phyloP scores from a whole-genome alignment of 78 protist species.

The Dictyostelium brefeldianum region DNA sequence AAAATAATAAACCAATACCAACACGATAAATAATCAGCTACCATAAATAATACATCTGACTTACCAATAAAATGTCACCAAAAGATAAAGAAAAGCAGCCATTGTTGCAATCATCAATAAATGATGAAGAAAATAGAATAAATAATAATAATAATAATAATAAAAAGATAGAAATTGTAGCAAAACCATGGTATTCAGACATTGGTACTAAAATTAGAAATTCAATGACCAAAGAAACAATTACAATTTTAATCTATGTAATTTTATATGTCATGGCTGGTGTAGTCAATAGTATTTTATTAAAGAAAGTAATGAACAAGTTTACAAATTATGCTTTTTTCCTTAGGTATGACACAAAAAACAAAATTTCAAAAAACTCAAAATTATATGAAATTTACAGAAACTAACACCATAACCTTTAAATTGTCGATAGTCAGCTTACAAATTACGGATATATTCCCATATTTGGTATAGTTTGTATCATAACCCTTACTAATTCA shows the following conservation, averaged over 20 bases:
- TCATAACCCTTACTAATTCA: no score
- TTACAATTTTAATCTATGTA: slow-evolving; percentile 27
- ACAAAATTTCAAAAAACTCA: no score
- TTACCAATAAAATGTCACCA: no score
- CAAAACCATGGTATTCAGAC: background rate
- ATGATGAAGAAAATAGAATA: background rate
- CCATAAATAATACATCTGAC: no score
- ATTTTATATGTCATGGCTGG: slow-evolving; percentile 52
- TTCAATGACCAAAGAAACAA: slow-evolving; percentile 5
- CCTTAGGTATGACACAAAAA: slow-evolving; percentile 16
- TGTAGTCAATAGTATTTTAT: slow-evolving; percentile 61
- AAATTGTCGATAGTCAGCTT: slow-evolving; percentile 34
- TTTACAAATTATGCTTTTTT: slow-evolving; percentile 71
- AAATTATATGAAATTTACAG: background rate
- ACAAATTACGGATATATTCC: slow-evolving; percentile 75
- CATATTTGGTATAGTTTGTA: background rate
- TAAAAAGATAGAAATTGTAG: background rate
- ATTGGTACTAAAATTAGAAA: background rate
- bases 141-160: background rate
- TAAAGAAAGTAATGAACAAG: slow-evolving; percentile 48
- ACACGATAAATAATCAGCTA: no score
- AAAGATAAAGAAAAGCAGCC: slow-evolving; percentile 5
- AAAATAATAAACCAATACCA: no score
- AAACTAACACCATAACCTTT: background rate
- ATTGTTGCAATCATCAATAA: background rate